Evolutionary conservation across 2,329 filamentous ascomycete genomes (phyloP), one percentile per base, ranked within the genome.

Genomic region (Sporothrix sp.): DNA sequence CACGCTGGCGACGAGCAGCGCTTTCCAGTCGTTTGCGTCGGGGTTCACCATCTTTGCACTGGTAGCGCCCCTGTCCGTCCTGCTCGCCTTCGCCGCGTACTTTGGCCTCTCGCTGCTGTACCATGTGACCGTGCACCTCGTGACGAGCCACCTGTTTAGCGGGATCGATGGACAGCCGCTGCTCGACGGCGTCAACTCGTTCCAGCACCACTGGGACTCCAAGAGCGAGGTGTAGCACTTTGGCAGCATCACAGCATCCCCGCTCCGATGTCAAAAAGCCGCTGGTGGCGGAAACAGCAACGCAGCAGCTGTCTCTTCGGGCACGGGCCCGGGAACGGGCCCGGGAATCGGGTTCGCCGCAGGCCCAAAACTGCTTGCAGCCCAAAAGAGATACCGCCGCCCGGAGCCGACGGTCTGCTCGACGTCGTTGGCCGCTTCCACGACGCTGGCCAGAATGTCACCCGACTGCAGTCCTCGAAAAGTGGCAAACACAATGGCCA

Each of bases 21-120:
- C 57, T 0, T 78, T 77, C 56, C 66, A 71, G 56, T 47, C 51
- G 8, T 71, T 66, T 1, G 68, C 68, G 1, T 72, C 71, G 52
- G 71, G 71, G 2, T 75, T 78, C 50, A 68, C 70, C 3, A 58
- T 75, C 4, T 74, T 76, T 50, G 63, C 70, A 0, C 71, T 76
- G 23, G 13, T 73, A 6, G 65, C 61, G 4, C 71, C 71, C 0
- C 54, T 71, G 8, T 48, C 58, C 21, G 53, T 56, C 20, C 18
- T 58, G 38, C 23, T 56, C 16, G 51, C 28, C 33, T 54, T 55
- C 25, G 53, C 23, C 10, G 38, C 53, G 14, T 58, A 58, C 43
- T 56, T 57, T 33, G 53, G 56, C 30, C 13, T 53, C 40, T 51
- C 52, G 18, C 35, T 58, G 20, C 27, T 53, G 21, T 57, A 54